Evolutionary conservation across 352 stramenopile genomes (phyloP), one percentile per base, ranked within the genome.

Genomic region (Phytophthora pseudosyringae): DNA sequence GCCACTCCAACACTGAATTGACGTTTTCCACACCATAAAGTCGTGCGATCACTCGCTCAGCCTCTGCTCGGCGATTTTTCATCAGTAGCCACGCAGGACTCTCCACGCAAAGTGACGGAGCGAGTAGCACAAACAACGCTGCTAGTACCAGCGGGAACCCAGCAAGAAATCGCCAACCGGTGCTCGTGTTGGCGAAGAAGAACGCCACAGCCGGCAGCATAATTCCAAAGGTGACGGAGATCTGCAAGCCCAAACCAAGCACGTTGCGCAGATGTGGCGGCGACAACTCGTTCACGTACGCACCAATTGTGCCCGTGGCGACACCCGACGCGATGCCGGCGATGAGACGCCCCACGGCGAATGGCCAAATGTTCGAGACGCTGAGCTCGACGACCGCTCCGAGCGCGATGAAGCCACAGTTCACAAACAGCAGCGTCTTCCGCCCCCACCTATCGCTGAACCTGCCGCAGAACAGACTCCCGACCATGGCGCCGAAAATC

Each of bases 401-500:
- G 0, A 60, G 61, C 7, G 67, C 59, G 66, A 86, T 86, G 48
- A 86, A 68, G 13, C 33, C 36, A 46, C 67, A 74, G 38, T 74
- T 74, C 5, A 31, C 43, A 11, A 64, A 32, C 6, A 70, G 26
- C 9, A 66, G 44, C 26, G 65, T 66, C 47, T 70, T 70, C 5
- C 62, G 62, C 1, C 62, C 62, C 62, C 62, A 70, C 29, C 31
- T 38, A 51, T 70, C 62, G 28, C 62, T 70, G 39, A 64, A 86
- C 13, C 32, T 45, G 3, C 75, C 72, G 47, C 73, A 80, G 5
- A 49, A 47, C 15, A 90, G 59, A 47, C 67, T 69, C 8, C 81
- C 81, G 56, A 87, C 16, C 71, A 86, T 86, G 9, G 71, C 82
- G 10, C 78, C 80, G 47, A 86, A 59, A 55, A 89, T 76, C 80